Percentiles rank a stretch among this genome's conserved stretches.
These are phyloP conservation scores for Lanzia echinophila DNA, from an alignment of 2,329 filamentous ascomycete genomes.

Conservation along the genomic window DNA sequence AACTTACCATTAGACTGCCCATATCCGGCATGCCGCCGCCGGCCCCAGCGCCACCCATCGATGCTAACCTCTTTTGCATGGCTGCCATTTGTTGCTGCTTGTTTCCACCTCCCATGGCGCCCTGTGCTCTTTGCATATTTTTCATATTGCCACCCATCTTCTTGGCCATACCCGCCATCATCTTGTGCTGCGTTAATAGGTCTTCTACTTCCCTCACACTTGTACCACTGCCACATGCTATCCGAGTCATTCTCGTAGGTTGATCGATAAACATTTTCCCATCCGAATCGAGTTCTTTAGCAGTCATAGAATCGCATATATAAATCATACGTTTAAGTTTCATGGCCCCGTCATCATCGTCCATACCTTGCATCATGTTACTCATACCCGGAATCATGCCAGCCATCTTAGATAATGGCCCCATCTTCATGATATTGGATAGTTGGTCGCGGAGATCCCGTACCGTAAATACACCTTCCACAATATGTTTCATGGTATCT, in stretches of 20 bases:
- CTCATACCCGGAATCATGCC: slow-evolving; percentile 97
- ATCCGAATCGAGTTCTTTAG: slow-evolving; percentile 90
- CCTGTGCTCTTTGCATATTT: slow-evolving; percentile 92
- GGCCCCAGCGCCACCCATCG: slow-evolving; percentile 72
- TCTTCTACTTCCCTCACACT: slow-evolving; percentile 92
- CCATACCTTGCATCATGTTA: slow-evolving; percentile 90
- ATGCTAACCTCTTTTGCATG: slow-evolving; percentile 92
- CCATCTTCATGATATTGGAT: slow-evolving; percentile 99
- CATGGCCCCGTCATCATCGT: slow-evolving; percentile 89
- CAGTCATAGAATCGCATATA: slow-evolving; percentile 97
- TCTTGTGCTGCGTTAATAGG: slow-evolving; percentile 91
- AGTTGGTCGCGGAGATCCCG: slow-evolving; percentile 93
- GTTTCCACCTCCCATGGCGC: slow-evolving; percentile 83
- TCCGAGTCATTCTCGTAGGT: slow-evolving; percentile 84
- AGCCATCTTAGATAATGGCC: slow-evolving; percentile 91
- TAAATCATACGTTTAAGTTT: slow-evolving; percentile 98
- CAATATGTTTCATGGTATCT: slow-evolving; percentile 98
- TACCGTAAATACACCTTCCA: slow-evolving; percentile 92
- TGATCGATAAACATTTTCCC: slow-evolving; percentile 92
- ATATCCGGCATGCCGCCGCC: slow-evolving; percentile 69
- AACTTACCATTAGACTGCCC: slow-evolving; percentile 61
- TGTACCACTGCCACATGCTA: slow-evolving; percentile 85
- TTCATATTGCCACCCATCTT: slow-evolving; percentile 98
- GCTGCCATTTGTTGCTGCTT: slow-evolving; percentile 90
- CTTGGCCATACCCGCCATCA: slow-evolving; percentile 99